Evolutionary conservation across 177 flowering plant genomes (phyloP).

Genomic region (Vitis hybrid): DNA sequence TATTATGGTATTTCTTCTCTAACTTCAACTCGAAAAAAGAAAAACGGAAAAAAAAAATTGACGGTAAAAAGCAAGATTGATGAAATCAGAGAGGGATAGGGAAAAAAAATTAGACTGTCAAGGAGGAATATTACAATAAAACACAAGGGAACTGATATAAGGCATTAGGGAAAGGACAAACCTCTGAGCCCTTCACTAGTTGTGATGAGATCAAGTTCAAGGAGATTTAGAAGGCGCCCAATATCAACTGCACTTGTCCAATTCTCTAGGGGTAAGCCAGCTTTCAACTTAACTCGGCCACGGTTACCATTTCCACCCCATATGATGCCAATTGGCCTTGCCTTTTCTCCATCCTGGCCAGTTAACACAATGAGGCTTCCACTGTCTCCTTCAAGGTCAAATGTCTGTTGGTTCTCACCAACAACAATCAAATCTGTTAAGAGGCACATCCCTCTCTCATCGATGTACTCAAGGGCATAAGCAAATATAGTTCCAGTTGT

Average conservation of each 20-base stretch:
- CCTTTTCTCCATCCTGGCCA: conserved; percentile 59
- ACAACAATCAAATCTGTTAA: conserved; percentile 73
- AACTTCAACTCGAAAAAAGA: neutral
- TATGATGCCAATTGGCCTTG: conserved; percentile 67
- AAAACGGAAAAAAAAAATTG: neutral
- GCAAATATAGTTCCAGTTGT: conserved; percentile 68
- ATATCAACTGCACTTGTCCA: conserved; percentile 86
- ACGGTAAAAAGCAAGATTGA: neutral
- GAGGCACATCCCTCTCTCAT: conserved; percentile 74
- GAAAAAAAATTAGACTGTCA: neutral
- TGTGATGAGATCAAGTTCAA: conserved; percentile 69
- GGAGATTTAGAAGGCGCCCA: conserved; percentile 67
- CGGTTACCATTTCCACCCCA: conserved; percentile 83
- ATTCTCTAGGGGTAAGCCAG: conserved; percentile 70
- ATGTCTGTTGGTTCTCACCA: conserved; percentile 72
- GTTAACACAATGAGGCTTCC: conserved; percentile 64
- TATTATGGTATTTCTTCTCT: neutral
- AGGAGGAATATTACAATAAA: neutral
- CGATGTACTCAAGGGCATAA: conserved; percentile 75
- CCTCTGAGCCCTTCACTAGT: conserved; percentile 56
- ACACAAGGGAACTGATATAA: neutral
- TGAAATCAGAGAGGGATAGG: neutral
- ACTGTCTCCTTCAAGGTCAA: conserved; percentile 82
- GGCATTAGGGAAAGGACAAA: conserved; percentile 17
- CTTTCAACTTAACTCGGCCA: conserved; percentile 62